Evolutionary conservation across 805 yeast genomes (phyloP).

Genomic region (Barnettozyma sp.): DNA sequence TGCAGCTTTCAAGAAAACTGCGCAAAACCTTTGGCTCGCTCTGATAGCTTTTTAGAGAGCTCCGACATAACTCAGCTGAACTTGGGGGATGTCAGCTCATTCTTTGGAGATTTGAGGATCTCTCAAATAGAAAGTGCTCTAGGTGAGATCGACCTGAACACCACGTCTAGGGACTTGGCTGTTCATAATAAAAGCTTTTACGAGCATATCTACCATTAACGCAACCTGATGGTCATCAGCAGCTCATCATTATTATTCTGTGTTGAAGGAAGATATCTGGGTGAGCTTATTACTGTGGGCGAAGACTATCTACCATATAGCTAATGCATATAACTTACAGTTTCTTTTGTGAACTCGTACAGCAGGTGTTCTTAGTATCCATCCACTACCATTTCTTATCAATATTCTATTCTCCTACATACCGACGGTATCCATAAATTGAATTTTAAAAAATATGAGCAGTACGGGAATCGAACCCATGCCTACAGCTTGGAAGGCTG

Average conservation of each 20-base stretch:
- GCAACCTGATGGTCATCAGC: no score
- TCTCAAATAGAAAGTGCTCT: conserved; percentile 1
- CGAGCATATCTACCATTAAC: background rate
- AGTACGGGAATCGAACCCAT: conserved; percentile 90
- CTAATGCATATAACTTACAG: no score
- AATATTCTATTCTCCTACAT: background rate
- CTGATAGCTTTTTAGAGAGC: background rate
- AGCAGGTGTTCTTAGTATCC: no score
- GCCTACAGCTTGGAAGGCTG: conserved; percentile 90
- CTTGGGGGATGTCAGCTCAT: conserved; percentile 4
- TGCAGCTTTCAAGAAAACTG: background rate
- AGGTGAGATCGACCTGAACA: background rate
- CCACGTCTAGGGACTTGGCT: conserved; percentile 1
- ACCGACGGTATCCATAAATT: no score
- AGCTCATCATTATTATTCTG: no score
- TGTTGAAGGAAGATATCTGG: no score
- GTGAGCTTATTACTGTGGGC: no score
- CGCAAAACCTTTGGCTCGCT: background rate
- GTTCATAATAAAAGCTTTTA: background rate
- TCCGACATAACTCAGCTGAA: conserved; percentile 4
- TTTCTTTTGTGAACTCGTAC: no score
- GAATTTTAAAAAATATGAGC: conserved; percentile 38
- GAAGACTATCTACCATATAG: no score
- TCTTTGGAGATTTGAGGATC: conserved; percentile 4
- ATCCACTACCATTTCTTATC: no score